Base-by-base conservation (phyloP, 192 early-diverging fungal genomes). In the Chytriomyces sp. region DNA sequence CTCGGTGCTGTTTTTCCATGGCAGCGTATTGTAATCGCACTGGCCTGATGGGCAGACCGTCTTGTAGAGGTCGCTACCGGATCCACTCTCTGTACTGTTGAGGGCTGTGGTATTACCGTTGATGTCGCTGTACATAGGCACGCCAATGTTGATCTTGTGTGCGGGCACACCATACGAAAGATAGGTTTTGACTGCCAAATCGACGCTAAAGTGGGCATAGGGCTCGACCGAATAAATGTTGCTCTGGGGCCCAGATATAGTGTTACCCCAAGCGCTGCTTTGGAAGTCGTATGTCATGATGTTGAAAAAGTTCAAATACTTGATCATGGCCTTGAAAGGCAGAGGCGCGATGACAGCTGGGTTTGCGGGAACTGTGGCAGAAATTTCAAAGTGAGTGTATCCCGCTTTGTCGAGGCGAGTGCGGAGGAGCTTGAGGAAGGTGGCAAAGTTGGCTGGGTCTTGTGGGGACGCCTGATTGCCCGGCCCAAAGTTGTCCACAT, bases 41-140 rank as follows among this genome's bases (percentile, higher is more conserved):
- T 14, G 7, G 5, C 58, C 58, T 14, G 3, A 10, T 6, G 32
- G 22, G 30, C 54, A 55, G 5, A 26, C 4, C 22, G 54, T 12
- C 5, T 59, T 59, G 58, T 59, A 59, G 30, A 7, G 12, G 6
- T 59, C 30, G 58, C 31, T 36, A 59, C 58, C 58, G 3, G 22
- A 7, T 4, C 58, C 58, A 30, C 6, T 33, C 5, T 28, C 37
- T 4, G 58, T 12, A 26, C 30, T 14, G 58, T 59, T 59, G 30
- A 59, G 14, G 14, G 80, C 81, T 59, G 83, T 75, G 5, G 95
- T 94, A 63, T 93, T 92, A 67, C 84, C 83, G 80, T 98, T 98
- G 4, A 88, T 91, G n/a, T 95, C 86, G 3, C 92, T 93, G 79
- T 96, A 99, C 67, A 94, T 84, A n/a, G 93, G 92, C 52, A 93